Percentiles rank a stretch among this genome's conserved stretches.
phyloP scores from a whole-genome alignment of 768 basidiomycete genomes.

The Leccinum longicurvipes region DNA sequence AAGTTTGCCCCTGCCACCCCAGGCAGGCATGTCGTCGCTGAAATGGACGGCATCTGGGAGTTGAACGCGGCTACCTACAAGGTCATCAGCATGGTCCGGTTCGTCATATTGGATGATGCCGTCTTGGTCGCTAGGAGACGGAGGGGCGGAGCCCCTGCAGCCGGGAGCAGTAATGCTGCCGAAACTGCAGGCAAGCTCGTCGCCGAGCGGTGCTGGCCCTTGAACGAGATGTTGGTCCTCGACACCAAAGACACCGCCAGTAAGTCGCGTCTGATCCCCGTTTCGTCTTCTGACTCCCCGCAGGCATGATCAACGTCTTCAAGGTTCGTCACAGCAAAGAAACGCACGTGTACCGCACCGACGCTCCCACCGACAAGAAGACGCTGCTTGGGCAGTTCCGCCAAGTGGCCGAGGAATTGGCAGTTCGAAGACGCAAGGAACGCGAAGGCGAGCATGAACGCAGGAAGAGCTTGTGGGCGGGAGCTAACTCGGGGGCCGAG shows the following conservation, averaged over 20 bases:
- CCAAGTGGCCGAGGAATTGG: constrained; percentile 88
- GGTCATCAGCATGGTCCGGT: constrained; percentile 78
- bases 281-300: constrained; percentile 4
- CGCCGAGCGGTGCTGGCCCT: constrained; percentile 89
- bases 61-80: constrained; percentile 96
- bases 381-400: constrained; percentile 80
- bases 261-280: constrained; percentile 35
- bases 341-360: constrained; percentile 90
- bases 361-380: constrained; percentile 81
- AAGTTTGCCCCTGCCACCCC: constrained; percentile 92
- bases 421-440: constrained; percentile 85
- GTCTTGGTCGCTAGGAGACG: constrained; percentile 83
- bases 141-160: constrained; percentile 53
- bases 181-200: constrained; percentile 72
- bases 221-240: constrained; percentile 91
- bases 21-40: constrained; percentile 86
- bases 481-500: constrained; percentile 40
- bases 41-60: constrained; percentile 77
- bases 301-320: constrained; percentile 92
- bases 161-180: constrained; percentile 58
- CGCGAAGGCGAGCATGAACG: constrained; percentile 91
- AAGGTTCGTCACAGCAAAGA: constrained; percentile 93
- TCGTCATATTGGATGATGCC: constrained; percentile 89
- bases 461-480: constrained; percentile 70
- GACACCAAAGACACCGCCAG: constrained; percentile 95